Evolutionary conservation across 208 protist species (phyloP).

Genomic region (Vickermania spadyakhi): DNA sequence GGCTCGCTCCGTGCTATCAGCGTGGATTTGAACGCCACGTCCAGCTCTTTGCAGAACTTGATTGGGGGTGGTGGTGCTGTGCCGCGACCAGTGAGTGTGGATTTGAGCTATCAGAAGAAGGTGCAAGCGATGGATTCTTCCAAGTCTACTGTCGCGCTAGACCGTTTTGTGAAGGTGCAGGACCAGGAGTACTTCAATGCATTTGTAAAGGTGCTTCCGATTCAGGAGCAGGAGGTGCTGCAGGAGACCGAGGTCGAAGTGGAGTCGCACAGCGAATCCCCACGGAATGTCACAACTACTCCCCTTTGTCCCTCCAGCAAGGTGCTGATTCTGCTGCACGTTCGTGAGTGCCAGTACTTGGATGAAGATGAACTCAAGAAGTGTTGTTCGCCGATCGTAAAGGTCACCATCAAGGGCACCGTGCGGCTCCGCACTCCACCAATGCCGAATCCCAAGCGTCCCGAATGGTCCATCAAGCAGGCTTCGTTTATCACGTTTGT

Average conservation of each 20-base stretch:
- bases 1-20: background rate
- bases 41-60: background rate
- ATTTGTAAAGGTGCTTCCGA: conserved; percentile 56
- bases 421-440: conserved; percentile 52
- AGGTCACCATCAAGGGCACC: conserved; percentile 42
- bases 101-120: conserved; percentile 62
- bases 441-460: conserved; percentile 13
- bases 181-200: conserved; percentile 82
- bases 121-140: conserved; percentile 23
- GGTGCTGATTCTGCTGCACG: conserved; percentile 73
- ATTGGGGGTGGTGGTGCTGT: background rate
- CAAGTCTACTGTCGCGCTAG: conserved; percentile 52
- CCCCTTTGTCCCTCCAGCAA: background rate
- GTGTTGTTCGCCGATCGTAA: conserved; percentile 44
- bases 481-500: conserved; percentile 80
- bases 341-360: conserved; percentile 43
- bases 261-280: conserved; percentile 6
- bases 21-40: background rate
- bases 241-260: conserved; percentile 13
- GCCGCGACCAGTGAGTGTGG: conserved; percentile 46
- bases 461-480: conserved; percentile 54
- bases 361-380: conserved; percentile 14
- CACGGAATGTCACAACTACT: background rate
- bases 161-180: conserved; percentile 82
- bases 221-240: conserved; percentile 61